Base-by-base conservation (phyloP, 202 grass and related monocot genomes). In the Saccharum hybrid region DNA sequence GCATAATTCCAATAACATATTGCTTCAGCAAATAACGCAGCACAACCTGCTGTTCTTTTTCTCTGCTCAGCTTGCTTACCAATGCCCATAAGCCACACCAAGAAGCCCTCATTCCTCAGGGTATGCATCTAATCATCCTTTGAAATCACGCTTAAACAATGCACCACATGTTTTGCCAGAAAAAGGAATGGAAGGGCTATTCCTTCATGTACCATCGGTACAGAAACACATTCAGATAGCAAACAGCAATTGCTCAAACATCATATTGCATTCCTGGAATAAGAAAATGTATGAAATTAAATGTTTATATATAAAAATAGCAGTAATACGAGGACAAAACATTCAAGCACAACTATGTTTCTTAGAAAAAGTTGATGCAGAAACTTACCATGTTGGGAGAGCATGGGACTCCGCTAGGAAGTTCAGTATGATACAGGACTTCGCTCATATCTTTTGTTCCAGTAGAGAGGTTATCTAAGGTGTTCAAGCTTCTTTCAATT, bases 401-500 rank as follows among this genome's bases (percentile, higher is more conserved):
- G 49, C 49, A 75, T 26, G 75, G 40, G 28, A 75, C 34, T 75
- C 3, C 30, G 34, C 46, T 10, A 63, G 10, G 56, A 83, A 15
- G 22, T 79, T 88, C 75, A 84, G 28, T 19, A 14, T 6, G 13
- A 40, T 40, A 76, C 64, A 51, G 40, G 13, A 37, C 71, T 67
- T 76, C 71, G 19, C 16, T 71, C 28, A 79, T n/a, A n/a, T 77
- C 67, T 64, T 36, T 19, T 10, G 28, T 48, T 30, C 38, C 10
- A 16, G n/a, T 39, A 51, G 43, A 63, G 28, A 31, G 54, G 45
- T 36, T 61, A 0, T 80, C 62, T 11, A 88, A 88, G 49, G 81
- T 66, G 72, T 80, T 73, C 62, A 88, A 52, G 69, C 86, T 69
- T 75, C 75, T 63, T 23, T 71, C 46, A 68, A 89, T 92, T 46